These are phyloP conservation scores for Podospora appendiculata DNA, from an alignment of 495 filamentous ascomycete species.

Conservation along the genomic window DNA sequence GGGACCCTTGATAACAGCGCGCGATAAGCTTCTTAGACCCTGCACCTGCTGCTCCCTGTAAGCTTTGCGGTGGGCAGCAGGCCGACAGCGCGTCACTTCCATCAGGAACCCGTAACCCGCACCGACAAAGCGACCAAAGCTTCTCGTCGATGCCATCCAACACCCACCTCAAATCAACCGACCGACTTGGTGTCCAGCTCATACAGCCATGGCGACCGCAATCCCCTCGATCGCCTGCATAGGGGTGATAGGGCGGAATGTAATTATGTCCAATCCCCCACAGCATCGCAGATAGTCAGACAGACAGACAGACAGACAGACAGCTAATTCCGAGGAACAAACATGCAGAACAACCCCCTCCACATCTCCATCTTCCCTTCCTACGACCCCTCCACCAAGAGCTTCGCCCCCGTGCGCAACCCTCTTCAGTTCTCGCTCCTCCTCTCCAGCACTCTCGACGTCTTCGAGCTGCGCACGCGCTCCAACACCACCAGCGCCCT, in stretches of 20 bases:
- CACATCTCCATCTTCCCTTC: slow-evolving; percentile 87
- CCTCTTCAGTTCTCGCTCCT: slow-evolving; percentile 85
- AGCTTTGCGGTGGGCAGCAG: too few relatives aligned
- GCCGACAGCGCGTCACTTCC: too few relatives aligned
- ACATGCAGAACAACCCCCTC: slow-evolving; percentile 84
- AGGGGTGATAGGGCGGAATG: slow-evolving; percentile 83
- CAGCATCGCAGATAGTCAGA: slow-evolving; percentile 1
- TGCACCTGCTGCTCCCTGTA: too few relatives aligned
- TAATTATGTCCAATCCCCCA: slow-evolving; percentile 24
- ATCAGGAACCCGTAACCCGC: too few relatives aligned
- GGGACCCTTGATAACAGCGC: too few relatives aligned
- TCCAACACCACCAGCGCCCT: slow-evolving; percentile 52
- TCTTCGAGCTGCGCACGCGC: slow-evolving; percentile 74
- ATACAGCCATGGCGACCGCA: slow-evolving; percentile 31
- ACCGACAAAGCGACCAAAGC: too few relatives aligned
- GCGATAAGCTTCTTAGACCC: too few relatives aligned
- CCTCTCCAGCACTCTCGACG: slow-evolving; percentile 81
- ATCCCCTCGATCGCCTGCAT: slow-evolving; percentile 81
- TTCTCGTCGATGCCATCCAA: too few relatives aligned
- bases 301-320: not conserved
- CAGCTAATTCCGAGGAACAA: too few relatives aligned
- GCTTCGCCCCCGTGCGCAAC: slow-evolving; percentile 42
- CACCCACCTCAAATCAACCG: not conserved
- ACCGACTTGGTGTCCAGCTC: not conserved
- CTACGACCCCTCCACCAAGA: slow-evolving; percentile 36